Base-by-base conservation (phyloP, 495 filamentous ascomycete species). In the Neurospora sp. region DNA sequence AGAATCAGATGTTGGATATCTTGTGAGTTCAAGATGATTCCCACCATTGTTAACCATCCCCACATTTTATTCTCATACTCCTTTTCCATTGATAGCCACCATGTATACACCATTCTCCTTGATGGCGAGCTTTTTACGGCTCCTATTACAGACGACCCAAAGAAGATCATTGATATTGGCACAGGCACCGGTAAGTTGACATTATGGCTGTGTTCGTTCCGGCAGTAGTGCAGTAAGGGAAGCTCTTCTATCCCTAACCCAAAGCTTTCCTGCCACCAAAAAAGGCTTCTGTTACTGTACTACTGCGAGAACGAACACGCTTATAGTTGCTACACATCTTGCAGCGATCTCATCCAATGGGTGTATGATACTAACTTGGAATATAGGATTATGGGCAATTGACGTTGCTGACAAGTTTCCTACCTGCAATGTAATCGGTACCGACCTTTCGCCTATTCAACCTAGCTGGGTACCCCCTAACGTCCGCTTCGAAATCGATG, bases 361-460 rank as follows among this genome's bases (percentile, higher is more conserved):
- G 46, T 23, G 9, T 23, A 23, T 54, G 71, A 54, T 74, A 62
- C 41, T 74, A 27, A 78, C 78, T 48, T 76, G 23, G 1, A 70
- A 35, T 76, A 80, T 20, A 54, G 46, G 46, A 54, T 54, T 54
- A 20, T 54, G 46, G 46, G n/a, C 46, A 4, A 54, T 73, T 73
- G 78, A 73, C 76, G 73, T 77, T 46, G 75, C 75, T 69, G 88
- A 91, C 74, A 75, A 82, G 5, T 86, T 83, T 77, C 88, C 87
- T 0, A 23, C 75, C 23, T 81, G 85, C 18, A 82, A 85, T 20
- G 83, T 91, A 37, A 77, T 88, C 46, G 90, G 90, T 18, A 88
- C 88, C 14, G 90, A 92, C 76, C 82, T 92, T 42, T 88, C 86
- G 20, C 83, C 86, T 0, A 89, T 88, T 70, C 87, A 89, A 73